These are phyloP conservation scores for Amanita jacksonii DNA, from an alignment of 768 basidiomycete genomes.

Conservation along the genomic window DNA sequence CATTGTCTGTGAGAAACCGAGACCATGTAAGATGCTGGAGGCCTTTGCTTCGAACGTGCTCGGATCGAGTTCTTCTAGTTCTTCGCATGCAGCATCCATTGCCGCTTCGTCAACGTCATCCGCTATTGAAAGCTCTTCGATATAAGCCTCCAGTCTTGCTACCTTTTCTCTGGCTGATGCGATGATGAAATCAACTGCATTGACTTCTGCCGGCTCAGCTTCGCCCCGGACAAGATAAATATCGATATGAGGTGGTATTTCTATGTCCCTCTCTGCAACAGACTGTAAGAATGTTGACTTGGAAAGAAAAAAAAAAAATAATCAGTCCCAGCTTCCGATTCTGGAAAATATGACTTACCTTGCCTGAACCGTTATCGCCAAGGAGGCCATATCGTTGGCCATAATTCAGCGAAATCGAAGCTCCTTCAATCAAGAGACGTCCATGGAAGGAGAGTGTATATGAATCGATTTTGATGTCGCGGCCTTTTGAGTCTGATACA, in stretches of 20 bases:
- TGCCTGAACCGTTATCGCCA: conserved; percentile 98
- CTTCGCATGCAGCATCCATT: conserved; percentile 86
- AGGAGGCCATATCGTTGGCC: conserved; percentile 92
- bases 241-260: conserved; percentile 91
- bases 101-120: conserved; percentile 84
- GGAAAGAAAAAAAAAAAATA: conserved; percentile 2
- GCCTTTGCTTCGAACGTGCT: conserved; percentile 94
- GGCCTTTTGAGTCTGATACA: conserved; percentile 82
- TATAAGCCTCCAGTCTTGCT: conserved; percentile 83
- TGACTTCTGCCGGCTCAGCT: conserved; percentile 90
- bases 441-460: conserved; percentile 98
- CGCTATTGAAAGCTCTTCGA: conserved; percentile 87
- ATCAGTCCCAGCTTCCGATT: conserved; percentile 4
- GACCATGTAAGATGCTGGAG: conserved; percentile 92
- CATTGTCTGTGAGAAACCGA: conserved; percentile 86
- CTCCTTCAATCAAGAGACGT: conserved; percentile 59
- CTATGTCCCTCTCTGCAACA: conserved; percentile 89
- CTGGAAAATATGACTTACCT: conserved; percentile 41
- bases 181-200: conserved; percentile 96
- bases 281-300: conserved; percentile 96
- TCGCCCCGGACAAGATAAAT: conserved; percentile 96
- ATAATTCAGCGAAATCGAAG: conserved; percentile 75
- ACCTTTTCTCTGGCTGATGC: conserved; percentile 90
- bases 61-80: conserved; percentile 95
- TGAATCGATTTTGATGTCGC: conserved; percentile 96